Evolutionary conservation across 257 asterid species (phyloP), one percentile per base, ranked within the genome.

Genomic region (Gentiana dahurica): DNA sequence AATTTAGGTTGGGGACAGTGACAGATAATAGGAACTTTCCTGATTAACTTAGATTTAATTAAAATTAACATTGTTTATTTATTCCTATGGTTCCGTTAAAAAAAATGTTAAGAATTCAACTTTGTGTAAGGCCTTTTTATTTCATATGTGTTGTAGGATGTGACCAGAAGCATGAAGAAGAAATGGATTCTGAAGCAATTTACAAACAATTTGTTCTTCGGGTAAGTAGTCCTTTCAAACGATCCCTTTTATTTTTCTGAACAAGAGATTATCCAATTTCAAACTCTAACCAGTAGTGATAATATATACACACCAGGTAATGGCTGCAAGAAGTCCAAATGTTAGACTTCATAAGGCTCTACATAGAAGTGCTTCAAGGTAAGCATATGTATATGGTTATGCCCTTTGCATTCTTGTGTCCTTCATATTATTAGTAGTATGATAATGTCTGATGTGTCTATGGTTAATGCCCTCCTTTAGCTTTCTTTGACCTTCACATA

Each of bases 251-350:
- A 49, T 51, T 65, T n/a, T 11, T 12, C 48, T 57, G 49, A 55
- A 34, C n/a, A 5, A 49, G 9, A 1, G 4, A 15, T 1, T 35
- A 35, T 10, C 15, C 4, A 36, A 52, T 4, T 47, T 69, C 9
- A 47, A 38, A 52, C n/a, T 12, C 38, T 24, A 24, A 24, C 24
- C 24, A 24, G 24, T 24, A 24, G 24, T 24, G 44, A 57, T 34
- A 46, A 36, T 24, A 10, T 59, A 45, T 35, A 51, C 60, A 61
- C 65, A 3, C 53, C 81, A 92, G 99, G 99, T 84, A 49, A 92
- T 82, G 97, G 95, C 97, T 62, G 99, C 99, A 33, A 83, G 97
- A 58, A 92, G 99, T 64, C 97, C 99, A 34, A 88, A 89, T 66
- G 78, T 86, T 44, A 75, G 68, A 72, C 77, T 85, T 63, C 83